These are phyloP conservation scores for Croton laevigatus DNA, from an alignment of 441 rosid species.

Conservation along the genomic window DNA sequence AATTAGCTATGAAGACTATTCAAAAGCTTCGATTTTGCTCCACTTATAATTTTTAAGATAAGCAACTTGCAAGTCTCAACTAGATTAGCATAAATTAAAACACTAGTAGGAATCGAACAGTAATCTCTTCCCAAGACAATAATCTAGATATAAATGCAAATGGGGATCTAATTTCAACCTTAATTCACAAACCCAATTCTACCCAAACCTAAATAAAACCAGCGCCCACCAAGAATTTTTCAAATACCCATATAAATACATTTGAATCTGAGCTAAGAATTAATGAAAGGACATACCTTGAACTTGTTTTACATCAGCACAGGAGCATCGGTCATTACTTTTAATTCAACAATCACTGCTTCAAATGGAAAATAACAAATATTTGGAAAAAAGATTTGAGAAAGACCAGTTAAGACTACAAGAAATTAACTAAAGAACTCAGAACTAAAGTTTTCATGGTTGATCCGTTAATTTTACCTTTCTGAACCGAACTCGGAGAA, in stretches of 20 bases:
- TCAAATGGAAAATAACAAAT: constrained; percentile 8
- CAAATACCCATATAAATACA: background rate
- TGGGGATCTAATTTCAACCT: background rate
- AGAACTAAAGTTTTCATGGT: background rate
- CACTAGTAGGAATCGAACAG: background rate
- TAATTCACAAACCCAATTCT: constrained; percentile 4
- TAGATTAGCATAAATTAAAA: background rate
- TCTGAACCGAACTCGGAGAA: constrained; percentile 44
- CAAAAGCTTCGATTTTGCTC: constrained; percentile 5
- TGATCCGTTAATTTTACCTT: constrained; percentile 29
- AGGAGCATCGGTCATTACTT: constrained; percentile 92
- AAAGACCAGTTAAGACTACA: too few relatives aligned
- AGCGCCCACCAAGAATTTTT: constrained; percentile 1
- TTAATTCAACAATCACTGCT: constrained; percentile 80
- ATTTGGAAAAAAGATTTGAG: background rate
- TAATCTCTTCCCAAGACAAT: too few relatives aligned
- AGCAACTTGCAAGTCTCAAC: background rate
- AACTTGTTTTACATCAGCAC: constrained; percentile 85
- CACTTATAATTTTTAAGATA: background rate
- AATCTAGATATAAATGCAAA: background rate
- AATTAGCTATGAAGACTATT: background rate
- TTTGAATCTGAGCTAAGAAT: background rate
- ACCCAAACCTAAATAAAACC: background rate
- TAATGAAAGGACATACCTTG: constrained; percentile 45
- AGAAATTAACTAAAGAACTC: too few relatives aligned